Evolutionary conservation across 768 basidiomycete genomes (phyloP).

Genomic region (Tylopilus felleus): DNA sequence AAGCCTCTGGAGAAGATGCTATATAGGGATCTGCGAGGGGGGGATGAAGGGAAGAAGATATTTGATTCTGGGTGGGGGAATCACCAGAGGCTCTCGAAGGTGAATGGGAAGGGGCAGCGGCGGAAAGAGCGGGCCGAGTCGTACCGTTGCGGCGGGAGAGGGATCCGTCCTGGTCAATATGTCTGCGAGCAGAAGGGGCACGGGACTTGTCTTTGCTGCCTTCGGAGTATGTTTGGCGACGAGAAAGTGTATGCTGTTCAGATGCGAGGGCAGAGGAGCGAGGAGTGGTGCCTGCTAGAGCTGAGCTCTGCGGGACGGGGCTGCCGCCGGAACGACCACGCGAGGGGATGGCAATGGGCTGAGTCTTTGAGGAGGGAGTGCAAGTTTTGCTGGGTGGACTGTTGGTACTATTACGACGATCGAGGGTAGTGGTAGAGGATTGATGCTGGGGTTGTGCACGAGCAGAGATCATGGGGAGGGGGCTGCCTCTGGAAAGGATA

Average conservation of each 20-base stretch:
- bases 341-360: constrained; percentile 33
- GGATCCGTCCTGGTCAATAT: constrained; percentile 51
- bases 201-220: constrained; percentile 54
- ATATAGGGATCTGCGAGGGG: constrained; percentile 22
- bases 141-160: constrained; percentile 46
- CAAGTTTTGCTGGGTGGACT: constrained; percentile 23
- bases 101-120: constrained; percentile 33
- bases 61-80: constrained; percentile 16
- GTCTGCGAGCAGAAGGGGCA: constrained; percentile 60
- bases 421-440: constrained; percentile 31
- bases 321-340: constrained; percentile 55
- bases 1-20: constrained; percentile 29
- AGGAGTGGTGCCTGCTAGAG: constrained; percentile 28
- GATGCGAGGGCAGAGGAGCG: constrained; percentile 34
- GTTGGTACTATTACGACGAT: constrained; percentile 47
- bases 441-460: constrained; percentile 34
- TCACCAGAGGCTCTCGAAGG: constrained; percentile 25
- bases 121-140: constrained; percentile 43
- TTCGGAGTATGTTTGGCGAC: constrained; percentile 50
- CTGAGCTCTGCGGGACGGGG: constrained; percentile 35
- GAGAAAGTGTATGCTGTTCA: constrained; percentile 42
- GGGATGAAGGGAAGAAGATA: constrained; percentile 16
- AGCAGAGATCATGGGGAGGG: constrained; percentile 30
- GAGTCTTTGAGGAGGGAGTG: constrained; percentile 35
- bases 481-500: constrained; percentile 40